A percentile compares a stretch with the other conserved stretches of the same genome.
phyloP scores from a whole-genome alignment of 164 flowering plant species.

The Malania oleifera region DNA sequence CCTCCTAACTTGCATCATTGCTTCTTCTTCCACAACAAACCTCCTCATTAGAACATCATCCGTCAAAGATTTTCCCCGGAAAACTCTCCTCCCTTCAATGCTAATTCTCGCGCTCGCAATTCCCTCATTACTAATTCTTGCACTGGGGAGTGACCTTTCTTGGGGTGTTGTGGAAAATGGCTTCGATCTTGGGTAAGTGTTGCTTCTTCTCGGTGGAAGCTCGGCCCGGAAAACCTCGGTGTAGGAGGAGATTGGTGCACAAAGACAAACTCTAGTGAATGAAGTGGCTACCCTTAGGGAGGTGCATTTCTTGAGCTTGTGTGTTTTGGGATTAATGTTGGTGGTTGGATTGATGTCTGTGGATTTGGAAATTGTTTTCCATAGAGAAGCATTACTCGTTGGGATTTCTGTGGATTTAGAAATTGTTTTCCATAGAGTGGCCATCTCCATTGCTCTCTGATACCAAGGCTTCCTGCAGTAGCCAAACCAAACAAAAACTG shows the following conservation, averaged over 20 bases:
- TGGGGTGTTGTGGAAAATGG: slow-evolving; percentile 18
- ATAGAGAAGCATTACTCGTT: slow-evolving; percentile 14
- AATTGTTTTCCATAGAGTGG: slow-evolving; percentile 23
- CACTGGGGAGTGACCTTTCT: slow-evolving; percentile 22
- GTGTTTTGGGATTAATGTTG: slow-evolving; percentile 12
- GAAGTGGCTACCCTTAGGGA: slow-evolving; percentile 77
- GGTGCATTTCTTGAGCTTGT: slow-evolving; percentile 59
- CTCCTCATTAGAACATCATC: slow-evolving; percentile 88
- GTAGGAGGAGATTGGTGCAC: slow-evolving; percentile 88
- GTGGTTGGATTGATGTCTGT: slow-evolving; percentile 8
- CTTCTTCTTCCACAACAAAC: slow-evolving; percentile 86
- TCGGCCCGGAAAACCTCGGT: slow-evolving; percentile 66
- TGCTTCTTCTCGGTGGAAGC: slow-evolving; percentile 72
- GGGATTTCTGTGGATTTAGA: slow-evolving; percentile 33
- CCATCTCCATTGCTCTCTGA: slow-evolving; percentile 76
- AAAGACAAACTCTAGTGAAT: slow-evolving; percentile 78
- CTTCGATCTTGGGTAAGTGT: slow-evolving; percentile 63
- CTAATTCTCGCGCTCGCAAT: not conserved
- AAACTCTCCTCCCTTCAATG: slow-evolving; percentile 49
- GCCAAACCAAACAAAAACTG: not conserved
- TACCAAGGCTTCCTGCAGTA: slow-evolving; percentile 78
- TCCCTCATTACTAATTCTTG: slow-evolving; percentile 24
- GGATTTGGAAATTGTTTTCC: slow-evolving; percentile 20
- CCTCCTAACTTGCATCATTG: slow-evolving; percentile 74
- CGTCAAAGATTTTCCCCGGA: slow-evolving; percentile 77